These are phyloP conservation scores for Gyrodon lividus DNA, from an alignment of 768 basidiomycete genomes.

Conservation along the genomic window DNA sequence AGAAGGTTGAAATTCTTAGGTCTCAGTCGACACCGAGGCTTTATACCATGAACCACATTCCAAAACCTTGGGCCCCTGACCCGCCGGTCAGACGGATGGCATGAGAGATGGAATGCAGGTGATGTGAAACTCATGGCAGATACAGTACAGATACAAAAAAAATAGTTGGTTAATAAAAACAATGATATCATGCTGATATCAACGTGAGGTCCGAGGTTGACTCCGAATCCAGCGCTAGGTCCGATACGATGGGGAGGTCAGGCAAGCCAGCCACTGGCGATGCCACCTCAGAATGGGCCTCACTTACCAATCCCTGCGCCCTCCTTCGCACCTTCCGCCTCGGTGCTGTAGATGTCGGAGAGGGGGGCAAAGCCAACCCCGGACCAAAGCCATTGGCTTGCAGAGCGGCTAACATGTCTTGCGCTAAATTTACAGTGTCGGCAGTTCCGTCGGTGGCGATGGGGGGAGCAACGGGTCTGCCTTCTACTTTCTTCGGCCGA, in stretches of 20 bases:
- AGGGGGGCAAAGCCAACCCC: slow-evolving; percentile 42
- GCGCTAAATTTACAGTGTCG: slow-evolving; percentile 55
- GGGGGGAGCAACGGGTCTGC: slow-evolving; percentile 22
- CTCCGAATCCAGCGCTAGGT: slow-evolving; percentile 28
- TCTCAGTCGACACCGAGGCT: not conserved
- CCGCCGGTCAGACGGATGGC: not conserved
- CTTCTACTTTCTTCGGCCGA: slow-evolving; percentile 39
- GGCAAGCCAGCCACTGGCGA: slow-evolving; percentile 26
- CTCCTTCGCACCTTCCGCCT: slow-evolving; percentile 30
- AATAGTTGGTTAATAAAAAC: slow-evolving; percentile 21
- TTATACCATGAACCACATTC: slow-evolving; percentile 12
- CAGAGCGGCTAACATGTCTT: slow-evolving; percentile 72
- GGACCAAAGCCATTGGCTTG: slow-evolving; percentile 65
- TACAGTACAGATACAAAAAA: slow-evolving; percentile 35
- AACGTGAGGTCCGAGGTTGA: slow-evolving; percentile 19
- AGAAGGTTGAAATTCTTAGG: not conserved
- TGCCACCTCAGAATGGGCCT: slow-evolving; percentile 25
- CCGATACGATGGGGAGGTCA: slow-evolving; percentile 27
- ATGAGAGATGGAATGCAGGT: slow-evolving; percentile 10
- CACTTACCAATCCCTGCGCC: slow-evolving; percentile 38
- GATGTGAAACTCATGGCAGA: slow-evolving; percentile 29
- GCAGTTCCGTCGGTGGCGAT: slow-evolving; percentile 27
- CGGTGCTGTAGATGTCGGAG: slow-evolving; percentile 42
- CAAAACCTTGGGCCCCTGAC: slow-evolving; percentile 1
- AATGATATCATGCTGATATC: slow-evolving; percentile 23